Conservation (phyloP, 2,329 filamentous ascomycete genomes). For the Botrytis paeoniae region DNA sequence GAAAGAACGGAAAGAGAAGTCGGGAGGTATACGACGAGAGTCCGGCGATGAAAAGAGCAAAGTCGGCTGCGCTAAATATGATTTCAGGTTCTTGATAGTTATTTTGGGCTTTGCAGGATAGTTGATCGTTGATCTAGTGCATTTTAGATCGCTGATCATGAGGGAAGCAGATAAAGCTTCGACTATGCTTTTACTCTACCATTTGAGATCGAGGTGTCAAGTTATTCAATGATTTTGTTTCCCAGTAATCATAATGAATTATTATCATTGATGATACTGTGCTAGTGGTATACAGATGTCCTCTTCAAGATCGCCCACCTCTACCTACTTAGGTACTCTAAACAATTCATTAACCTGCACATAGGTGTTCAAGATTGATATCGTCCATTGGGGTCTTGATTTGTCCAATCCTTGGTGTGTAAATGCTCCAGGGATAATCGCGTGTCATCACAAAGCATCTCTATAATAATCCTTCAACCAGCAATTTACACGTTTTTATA, state of each 20-base stretch:
- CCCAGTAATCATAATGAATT: not conserved
- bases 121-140: not conserved
- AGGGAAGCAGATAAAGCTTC: not conserved
- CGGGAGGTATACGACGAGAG: not conserved
- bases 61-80: not conserved
- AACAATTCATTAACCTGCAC: not conserved
- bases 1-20: slow-evolving; percentile 1
- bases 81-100: not conserved
- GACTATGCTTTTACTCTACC: not conserved
- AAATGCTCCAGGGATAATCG: not conserved
- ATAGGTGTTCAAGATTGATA: not conserved
- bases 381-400: not conserved
- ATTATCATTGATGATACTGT: not conserved
- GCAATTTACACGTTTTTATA: not conserved
- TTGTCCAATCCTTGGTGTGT: not conserved
- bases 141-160: not conserved
- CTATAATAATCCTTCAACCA: not conserved
- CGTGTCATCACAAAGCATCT: not conserved
- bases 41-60: not conserved
- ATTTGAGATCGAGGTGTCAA: not conserved
- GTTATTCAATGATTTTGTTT: not conserved
- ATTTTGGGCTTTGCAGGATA: not conserved
- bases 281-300: not conserved
- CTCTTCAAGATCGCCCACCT: not conserved
- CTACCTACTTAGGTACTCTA: not conserved